Conservation (phyloP, 805 yeast genomes). For the Ogataea parapolymorpha region DNA sequence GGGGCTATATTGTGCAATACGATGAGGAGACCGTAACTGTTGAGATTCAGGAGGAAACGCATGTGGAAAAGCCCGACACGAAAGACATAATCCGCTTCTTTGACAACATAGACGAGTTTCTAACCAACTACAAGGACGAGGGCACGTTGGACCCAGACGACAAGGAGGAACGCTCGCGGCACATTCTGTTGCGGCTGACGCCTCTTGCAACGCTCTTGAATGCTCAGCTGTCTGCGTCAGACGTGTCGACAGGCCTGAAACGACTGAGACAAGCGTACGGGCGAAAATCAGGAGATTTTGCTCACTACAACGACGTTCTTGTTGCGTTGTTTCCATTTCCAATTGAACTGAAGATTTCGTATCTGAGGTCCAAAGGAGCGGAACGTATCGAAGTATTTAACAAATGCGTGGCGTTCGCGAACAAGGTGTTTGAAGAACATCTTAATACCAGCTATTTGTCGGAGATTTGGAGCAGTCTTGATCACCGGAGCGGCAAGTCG, state of each 20-base stretch:
- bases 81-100: conserved; percentile 10
- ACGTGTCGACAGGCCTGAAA: conserved; percentile 27
- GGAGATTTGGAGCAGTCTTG: conserved; percentile 31
- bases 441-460: conserved; percentile 24
- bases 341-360: conserved; percentile 18
- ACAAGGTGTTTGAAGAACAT: conserved; percentile 25
- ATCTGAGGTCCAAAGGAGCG: conserved; percentile 13
- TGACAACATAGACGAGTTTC: conserved; percentile 29
- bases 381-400: conserved; percentile 14
- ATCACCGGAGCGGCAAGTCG: conserved; percentile 17
- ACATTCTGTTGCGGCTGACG: conserved; percentile 44
- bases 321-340: conserved; percentile 33
- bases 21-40: conserved; percentile 6
- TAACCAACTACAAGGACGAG: conserved; percentile 31
- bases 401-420: conserved; percentile 23
- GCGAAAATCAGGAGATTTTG: conserved; percentile 4
- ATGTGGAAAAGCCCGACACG: conserved; percentile 2
- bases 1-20: conserved; percentile 35
- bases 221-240: conserved; percentile 44
- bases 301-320: conserved; percentile 24
- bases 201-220: conserved; percentile 61
- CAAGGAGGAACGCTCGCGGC: conserved; percentile 9
- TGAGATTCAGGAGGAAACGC: not conserved
- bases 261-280: conserved; percentile 18
- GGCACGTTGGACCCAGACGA: conserved; percentile 5